These are phyloP conservation scores for Eucalyptus cladocalyx DNA, from an alignment of 345 rosid genomes.

Conservation along the genomic window DNA sequence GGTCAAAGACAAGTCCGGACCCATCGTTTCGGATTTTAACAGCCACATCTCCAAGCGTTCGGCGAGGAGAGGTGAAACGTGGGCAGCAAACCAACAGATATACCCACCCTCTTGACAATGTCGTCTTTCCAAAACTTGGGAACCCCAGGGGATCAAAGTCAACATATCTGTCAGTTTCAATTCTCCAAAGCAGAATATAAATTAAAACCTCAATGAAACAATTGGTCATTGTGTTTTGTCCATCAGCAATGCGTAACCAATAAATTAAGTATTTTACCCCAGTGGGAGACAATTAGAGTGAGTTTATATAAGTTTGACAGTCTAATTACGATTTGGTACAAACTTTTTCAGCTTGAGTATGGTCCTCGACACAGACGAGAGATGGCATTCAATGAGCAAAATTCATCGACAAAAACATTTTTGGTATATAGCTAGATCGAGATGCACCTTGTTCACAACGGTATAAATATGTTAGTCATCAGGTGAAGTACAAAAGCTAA, in stretches of 20 bases:
- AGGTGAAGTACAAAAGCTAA: background rate
- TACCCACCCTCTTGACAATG: background rate
- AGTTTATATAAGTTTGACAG: background rate
- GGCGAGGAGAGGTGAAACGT: background rate
- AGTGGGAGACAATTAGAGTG: background rate
- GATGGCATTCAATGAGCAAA: background rate
- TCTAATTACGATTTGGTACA: background rate
- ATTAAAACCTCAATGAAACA: background rate
- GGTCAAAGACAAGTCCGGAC: background rate
- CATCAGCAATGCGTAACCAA: background rate
- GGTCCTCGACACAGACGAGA: background rate
- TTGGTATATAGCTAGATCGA: background rate
- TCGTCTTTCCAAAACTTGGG: background rate
- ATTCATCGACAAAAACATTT: background rate
- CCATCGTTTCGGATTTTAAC: background rate
- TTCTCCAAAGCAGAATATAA: background rate
- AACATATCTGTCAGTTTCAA: no score
- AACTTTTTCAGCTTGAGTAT: background rate
- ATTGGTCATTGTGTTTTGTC: background rate
- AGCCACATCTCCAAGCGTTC: background rate
- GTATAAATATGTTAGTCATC: background rate
- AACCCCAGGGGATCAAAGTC: background rate
- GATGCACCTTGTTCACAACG: background rate
- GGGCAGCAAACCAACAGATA: background rate
- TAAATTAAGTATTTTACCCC: background rate